phyloP scores from a whole-genome alignment of 257 asterid species.

The Eustoma russellianum region DNA sequence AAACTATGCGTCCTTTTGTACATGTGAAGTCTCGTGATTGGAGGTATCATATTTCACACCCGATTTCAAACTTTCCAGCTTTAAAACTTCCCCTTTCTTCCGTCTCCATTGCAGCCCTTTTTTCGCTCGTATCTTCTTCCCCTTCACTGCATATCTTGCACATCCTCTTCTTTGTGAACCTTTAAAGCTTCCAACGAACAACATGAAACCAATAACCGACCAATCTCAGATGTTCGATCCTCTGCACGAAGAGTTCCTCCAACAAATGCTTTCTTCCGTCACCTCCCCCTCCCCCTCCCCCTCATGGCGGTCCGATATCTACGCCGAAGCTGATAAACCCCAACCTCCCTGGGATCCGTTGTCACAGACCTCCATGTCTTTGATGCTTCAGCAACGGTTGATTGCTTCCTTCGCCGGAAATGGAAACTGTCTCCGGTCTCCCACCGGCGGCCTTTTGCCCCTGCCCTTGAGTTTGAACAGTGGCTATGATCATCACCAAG shows the following conservation, averaged over 20 bases:
- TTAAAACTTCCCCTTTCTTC: too few species aligned
- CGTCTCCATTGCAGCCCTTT: too few species aligned
- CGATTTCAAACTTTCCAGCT: too few species aligned
- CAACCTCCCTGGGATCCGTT: slow-evolving; percentile 33
- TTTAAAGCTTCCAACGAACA: too few species aligned
- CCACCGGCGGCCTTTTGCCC: slow-evolving; percentile 19
- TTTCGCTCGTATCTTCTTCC: too few species aligned
- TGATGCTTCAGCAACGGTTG: slow-evolving; percentile 66
- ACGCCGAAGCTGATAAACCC: slow-evolving; percentile 3
- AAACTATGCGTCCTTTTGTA: too few species aligned
- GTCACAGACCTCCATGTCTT: slow-evolving; percentile 42
- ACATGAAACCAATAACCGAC: slow-evolving; percentile 29
- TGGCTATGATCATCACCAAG: slow-evolving; percentile 36
- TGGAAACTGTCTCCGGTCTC: slow-evolving; percentile 7
- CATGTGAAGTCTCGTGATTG: too few species aligned
- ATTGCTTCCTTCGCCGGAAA: slow-evolving; percentile 34
- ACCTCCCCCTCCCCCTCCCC: slow-evolving; percentile 28
- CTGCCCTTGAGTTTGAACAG: slow-evolving; percentile 28
- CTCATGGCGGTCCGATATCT: slow-evolving; percentile 6
- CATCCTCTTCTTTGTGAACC: too few species aligned
- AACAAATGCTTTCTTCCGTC: slow-evolving; percentile 64
- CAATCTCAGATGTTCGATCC: slow-evolving; percentile 33
- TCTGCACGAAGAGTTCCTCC: slow-evolving; percentile 61
- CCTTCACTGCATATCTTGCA: too few species aligned
- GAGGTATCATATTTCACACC: too few species aligned